Evolutionary conservation across 1,284 basidiomycete species (phyloP), one percentile per base, ranked within the genome.

Genomic region (Papiliotrema nemorosa): DNA sequence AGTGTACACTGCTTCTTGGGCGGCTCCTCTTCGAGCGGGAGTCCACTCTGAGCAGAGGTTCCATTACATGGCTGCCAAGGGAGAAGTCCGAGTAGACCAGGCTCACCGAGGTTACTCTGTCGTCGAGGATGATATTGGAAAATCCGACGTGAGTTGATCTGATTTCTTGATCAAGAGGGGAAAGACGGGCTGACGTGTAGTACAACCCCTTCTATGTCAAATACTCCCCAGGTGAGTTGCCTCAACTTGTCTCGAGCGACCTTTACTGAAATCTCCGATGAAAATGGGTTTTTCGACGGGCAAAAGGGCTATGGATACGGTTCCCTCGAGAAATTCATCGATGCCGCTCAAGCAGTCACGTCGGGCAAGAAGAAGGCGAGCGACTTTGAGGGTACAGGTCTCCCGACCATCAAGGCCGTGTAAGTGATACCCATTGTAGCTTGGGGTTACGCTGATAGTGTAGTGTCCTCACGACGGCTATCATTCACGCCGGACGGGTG

Each of bases 141-240:
- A 90, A 40, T 44, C 54, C 29, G 62, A 65, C 49, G 61, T 64
- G 40, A 59, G 62, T 55, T n/a, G n/a, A 35, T 24, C 5, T 6
- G 26, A 27, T 35, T 20, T 10, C 24, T 40, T 27, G n/a, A n/a
- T n/a, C n/a, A n/a, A n/a, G n/a, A n/a, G n/a, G n/a, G n/a, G n/a
- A n/a, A n/a, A n/a, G n/a, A n/a, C 29, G 12, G 35, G 33, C 49
- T 57, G 27, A 59, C 47, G 13, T 48, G n/a, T 50, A 77, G 75
- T 86, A 84, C 75, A 90, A 90, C 75, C 88, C 90, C 18, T 93
- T 93, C 82, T 92, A 92, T 76, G 91, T 92, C 86, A 90, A 92
- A 68, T 94, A 94, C 76, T 87, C 89, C 44, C 89, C 90, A 1
- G 90, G n/a, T n/a, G n/a, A n/a, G n/a, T n/a, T n/a, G n/a, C n/a